Base-by-base conservation (phyloP, 2,329 filamentous ascomycete species). In the Coniochaeta hoffmannii region DNA sequence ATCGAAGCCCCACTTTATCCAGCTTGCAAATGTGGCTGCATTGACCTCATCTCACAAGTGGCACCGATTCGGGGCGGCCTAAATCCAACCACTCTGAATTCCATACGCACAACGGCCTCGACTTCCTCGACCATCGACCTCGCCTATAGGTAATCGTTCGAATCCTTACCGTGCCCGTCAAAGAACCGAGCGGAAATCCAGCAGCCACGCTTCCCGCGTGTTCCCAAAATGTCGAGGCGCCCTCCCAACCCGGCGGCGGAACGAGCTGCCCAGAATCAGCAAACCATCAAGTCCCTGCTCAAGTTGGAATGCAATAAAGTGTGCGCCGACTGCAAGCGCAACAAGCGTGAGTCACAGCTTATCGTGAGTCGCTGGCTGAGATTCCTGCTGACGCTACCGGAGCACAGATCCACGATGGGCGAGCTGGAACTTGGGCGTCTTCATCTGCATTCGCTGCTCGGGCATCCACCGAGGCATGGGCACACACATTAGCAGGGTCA, bases 391-490 rank as follows among this genome's bases (percentile, higher is more conserved):
- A 53, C 56, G 26, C 44, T 26, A 30, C 38, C 53, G 56, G 30
- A 6, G 41, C 36, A 38, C 69, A 96, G 90, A 97, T 76, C 94
- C 94, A 58, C 84, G 94, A 88, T 99, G 94, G 94, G 94, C 94
- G 31, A 97, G 91, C 69, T 99, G 94, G 94, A 99, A 99, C 71
- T 76, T 99, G 55, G 94, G 94, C 65, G 86, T 99, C 68, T 99
- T 99, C 70, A 79, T 99, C 67, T 99, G 94, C 78, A 99, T 99
- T 70, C 88, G 92, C 69, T 99, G 94, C 75, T 99, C 94, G 17
- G 95, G 95, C 67, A 96, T 99, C 68, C 94, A 99, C 75, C 89
- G 94, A 68, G 91, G 93, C 63, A 97, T 99, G 92, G 94, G 94
- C 66, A 97, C 93, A 59, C 94, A 99, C 75, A 97, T 99, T 71